These are phyloP conservation scores for Chaetomium globosum DNA, from an alignment of 2,329 filamentous ascomycete genomes.

Conservation along the genomic window DNA sequence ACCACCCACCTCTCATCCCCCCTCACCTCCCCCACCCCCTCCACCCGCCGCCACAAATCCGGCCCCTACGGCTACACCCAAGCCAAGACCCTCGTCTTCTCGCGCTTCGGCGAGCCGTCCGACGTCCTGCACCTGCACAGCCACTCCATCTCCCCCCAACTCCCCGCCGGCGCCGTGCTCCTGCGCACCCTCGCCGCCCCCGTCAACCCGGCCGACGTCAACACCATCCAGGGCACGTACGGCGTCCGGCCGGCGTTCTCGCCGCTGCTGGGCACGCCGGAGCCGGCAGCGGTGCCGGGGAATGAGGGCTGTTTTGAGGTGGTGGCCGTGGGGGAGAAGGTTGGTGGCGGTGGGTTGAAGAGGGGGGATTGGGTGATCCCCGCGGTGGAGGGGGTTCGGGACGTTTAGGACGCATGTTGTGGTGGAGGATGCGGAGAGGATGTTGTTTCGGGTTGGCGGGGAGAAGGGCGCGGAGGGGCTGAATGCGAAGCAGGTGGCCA, in stretches of 20 bases:
- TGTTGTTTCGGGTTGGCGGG: conserved; percentile 64
- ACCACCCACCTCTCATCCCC: background rate
- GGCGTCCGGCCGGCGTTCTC: conserved; percentile 80
- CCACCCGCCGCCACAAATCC: conserved; percentile 53
- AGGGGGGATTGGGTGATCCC: conserved; percentile 95
- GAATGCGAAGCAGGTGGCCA: conserved; percentile 77
- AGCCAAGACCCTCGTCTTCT: conserved; percentile 78
- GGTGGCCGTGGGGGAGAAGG: conserved; percentile 65
- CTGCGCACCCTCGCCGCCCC: conserved; percentile 87
- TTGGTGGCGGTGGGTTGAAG: conserved; percentile 50
- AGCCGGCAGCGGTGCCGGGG: conserved; percentile 76
- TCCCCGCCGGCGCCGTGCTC: conserved; percentile 67
- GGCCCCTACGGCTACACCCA: conserved; percentile 79
- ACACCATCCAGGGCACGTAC: conserved; percentile 96
- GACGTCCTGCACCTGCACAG: conserved; percentile 71
- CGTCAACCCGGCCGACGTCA: conserved; percentile 97
- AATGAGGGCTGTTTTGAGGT: conserved; percentile 96
- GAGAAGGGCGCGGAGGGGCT: conserved; percentile 65
- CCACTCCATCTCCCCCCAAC: conserved; percentile 74
- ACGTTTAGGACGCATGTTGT: conserved; percentile 94
- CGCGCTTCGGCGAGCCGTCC: conserved; percentile 72
- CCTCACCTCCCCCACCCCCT: background rate
- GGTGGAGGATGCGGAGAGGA: conserved; percentile 53
- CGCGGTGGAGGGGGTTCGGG: conserved; percentile 76
- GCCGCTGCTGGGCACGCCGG: conserved; percentile 68